Evolutionary conservation across 2,329 filamentous ascomycete species (phyloP).

Genomic region (Penicillium psychrosexuale): DNA sequence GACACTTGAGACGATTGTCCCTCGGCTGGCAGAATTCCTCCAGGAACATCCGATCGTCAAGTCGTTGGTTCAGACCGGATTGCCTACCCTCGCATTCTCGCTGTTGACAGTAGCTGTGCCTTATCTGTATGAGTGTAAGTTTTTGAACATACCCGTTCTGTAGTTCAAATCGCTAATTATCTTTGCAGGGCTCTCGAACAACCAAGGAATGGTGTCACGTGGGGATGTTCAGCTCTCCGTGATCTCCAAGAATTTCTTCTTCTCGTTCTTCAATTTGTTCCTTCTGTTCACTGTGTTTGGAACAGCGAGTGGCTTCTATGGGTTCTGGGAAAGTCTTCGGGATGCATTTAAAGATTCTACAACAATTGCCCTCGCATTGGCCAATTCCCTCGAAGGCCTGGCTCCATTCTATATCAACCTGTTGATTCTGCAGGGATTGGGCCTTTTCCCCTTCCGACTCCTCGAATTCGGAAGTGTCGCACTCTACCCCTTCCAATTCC

Average conservation of each 20-base stretch:
- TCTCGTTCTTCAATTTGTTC: constrained; percentile 99
- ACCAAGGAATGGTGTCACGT: constrained; percentile 91
- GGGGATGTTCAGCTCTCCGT: constrained; percentile 91
- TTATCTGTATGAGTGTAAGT: constrained; percentile 83
- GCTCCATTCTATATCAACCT: constrained; percentile 89
- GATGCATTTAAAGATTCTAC: constrained; percentile 76
- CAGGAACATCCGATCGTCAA: constrained; percentile 65
- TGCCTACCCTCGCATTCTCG: constrained; percentile 82
- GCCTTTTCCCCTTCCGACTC: constrained; percentile 86
- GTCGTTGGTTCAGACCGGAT: constrained; percentile 78
- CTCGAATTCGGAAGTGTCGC: constrained; percentile 83
- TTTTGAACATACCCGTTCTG: background rate
- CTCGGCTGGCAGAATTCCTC: constrained; percentile 65
- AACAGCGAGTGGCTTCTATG: constrained; percentile 71
- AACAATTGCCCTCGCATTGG: constrained; percentile 71
- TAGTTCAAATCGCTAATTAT: constrained; percentile 10
- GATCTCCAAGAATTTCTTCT: constrained; percentile 99
- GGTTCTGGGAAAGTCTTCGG: constrained; percentile 61
- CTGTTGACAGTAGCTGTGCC: constrained; percentile 86
- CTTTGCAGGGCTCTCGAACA: constrained; percentile 66
- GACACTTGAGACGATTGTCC: constrained; percentile 70
- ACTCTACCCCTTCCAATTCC: constrained; percentile 74
- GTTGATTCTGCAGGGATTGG: constrained; percentile 90
- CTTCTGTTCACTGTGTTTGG: constrained; percentile 87
- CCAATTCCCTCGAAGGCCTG: constrained; percentile 69